Percentiles rank a stretch among this genome's conserved stretches.
phyloP scores from a whole-genome alignment of 2,329 filamentous ascomycete species.

The Geosmithia putterillii region DNA sequence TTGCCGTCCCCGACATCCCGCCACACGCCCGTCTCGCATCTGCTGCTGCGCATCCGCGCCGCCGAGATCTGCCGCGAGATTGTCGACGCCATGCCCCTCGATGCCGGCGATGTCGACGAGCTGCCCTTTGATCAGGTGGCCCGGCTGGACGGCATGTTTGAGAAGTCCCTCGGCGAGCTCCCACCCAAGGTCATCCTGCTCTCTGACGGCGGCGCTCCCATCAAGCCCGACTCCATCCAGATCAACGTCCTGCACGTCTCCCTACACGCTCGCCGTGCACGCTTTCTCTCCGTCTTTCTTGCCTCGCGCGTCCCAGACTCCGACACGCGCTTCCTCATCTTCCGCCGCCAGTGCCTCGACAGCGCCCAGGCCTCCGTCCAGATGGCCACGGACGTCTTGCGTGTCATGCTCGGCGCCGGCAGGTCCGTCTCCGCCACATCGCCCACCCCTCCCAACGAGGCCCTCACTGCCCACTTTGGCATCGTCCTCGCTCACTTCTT shows the following conservation, averaged over 20 bases:
- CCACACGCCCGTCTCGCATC: slow-evolving; percentile 22
- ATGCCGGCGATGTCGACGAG: neutral
- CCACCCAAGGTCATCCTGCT: neutral
- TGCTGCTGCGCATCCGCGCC: slow-evolving; percentile 23
- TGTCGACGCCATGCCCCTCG: neutral
- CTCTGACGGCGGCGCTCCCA: neutral
- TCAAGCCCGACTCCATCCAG: neutral
- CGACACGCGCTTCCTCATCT: neutral
- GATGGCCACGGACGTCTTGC: neutral
- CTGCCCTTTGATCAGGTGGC: neutral
- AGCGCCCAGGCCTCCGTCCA: neutral
- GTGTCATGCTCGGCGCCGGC: neutral
- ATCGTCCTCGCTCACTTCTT: neutral
- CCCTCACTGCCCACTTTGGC: neutral
- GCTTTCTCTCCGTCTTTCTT: neutral
- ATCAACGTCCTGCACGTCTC: neutral
- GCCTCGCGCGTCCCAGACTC: neutral
- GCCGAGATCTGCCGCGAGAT: slow-evolving; percentile 19
- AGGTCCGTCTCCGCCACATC: neutral
- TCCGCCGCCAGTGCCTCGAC: neutral
- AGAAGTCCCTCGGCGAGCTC: neutral
- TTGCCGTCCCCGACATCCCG: slow-evolving; percentile 12
- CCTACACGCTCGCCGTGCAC: neutral
- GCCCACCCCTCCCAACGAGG: neutral
- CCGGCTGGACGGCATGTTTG: neutral